Conservation (phyloP, 1,284 basidiomycete species). For the Trichosporon faecale region DNA sequence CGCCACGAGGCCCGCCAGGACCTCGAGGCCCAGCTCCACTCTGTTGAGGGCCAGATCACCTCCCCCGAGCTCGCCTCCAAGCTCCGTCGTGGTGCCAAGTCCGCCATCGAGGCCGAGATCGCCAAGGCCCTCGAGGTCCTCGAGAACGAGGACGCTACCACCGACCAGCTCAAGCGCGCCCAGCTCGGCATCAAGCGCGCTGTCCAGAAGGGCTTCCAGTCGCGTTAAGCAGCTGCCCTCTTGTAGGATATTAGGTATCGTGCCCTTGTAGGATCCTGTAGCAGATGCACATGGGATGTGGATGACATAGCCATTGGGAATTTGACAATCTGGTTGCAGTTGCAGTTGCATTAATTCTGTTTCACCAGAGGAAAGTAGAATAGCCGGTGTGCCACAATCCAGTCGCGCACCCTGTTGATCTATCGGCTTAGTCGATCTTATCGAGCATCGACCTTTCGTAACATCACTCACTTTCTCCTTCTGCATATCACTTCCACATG, state of each 20-base stretch:
- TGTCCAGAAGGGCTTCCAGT: conserved; percentile 67
- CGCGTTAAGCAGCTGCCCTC: conserved; percentile 7
- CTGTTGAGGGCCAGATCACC: conserved; percentile 87
- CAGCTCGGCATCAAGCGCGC: conserved; percentile 90
- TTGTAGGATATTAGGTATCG: conserved; percentile 12
- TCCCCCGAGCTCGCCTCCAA: conserved; percentile 89
- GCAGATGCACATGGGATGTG: conserved; percentile 11
- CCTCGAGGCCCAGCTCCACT: conserved; percentile 91
- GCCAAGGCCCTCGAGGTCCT: conserved; percentile 93
- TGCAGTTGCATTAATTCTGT: neutral
- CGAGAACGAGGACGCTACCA: conserved; percentile 87
- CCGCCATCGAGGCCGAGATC: conserved; percentile 89
- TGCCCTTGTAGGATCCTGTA: conserved; percentile 11
- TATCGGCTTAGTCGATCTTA: neutral
- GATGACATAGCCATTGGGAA: conserved; percentile 5
- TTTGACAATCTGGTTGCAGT: neutral
- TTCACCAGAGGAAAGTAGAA: too few species aligned
- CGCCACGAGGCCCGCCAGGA: conserved; percentile 95
- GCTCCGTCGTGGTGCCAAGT: conserved; percentile 91
- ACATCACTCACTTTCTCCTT: neutral
- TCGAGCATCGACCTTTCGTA: neutral
- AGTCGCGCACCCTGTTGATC: neutral
- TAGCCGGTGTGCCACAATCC: neutral
- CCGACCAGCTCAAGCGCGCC: conserved; percentile 89
- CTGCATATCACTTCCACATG: neutral